Evolutionary conservation across 2,329 filamentous ascomycete genomes (phyloP).

Genomic region (Fusarium vanettenii): DNA sequence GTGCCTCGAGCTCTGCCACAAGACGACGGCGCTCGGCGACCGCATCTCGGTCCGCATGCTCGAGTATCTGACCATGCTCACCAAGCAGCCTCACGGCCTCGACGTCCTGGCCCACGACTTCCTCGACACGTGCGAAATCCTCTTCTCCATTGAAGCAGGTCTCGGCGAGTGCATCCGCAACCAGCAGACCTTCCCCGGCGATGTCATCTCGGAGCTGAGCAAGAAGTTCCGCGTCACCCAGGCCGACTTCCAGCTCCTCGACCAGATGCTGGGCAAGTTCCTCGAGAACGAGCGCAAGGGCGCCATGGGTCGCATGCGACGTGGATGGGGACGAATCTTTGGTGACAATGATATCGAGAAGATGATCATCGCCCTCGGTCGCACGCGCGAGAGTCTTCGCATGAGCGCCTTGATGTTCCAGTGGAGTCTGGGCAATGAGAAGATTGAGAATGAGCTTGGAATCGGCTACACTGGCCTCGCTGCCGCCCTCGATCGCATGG

Average conservation of each 20-base stretch:
- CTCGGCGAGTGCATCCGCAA: conserved; percentile 65
- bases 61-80: conserved; percentile 70
- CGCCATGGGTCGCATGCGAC: conserved; percentile 68
- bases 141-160: conserved; percentile 77
- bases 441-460: conserved; percentile 69
- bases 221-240: conserved; percentile 71
- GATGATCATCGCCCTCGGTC: conserved; percentile 66
- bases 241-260: conserved; percentile 71
- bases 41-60: conserved; percentile 73
- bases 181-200: conserved; percentile 65
- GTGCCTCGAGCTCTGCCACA: conserved; percentile 61
- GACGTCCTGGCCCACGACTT: conserved; percentile 72
- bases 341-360: conserved; percentile 71
- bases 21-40: conserved; percentile 70
- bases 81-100: conserved; percentile 66
- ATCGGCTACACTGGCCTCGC: conserved; percentile 76
- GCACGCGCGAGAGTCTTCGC: conserved; percentile 69
- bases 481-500: conserved; percentile 66
- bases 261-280: conserved; percentile 71
- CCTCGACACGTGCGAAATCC: conserved; percentile 72
- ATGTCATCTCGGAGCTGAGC: conserved; percentile 72
- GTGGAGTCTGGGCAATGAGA: conserved; percentile 70
- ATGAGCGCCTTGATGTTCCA: conserved; percentile 74
- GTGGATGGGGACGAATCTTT: conserved; percentile 73
- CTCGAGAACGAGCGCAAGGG: conserved; percentile 72